Base-by-base conservation (phyloP, 2,329 filamentous ascomycete species). In the Arthrobotrys pseudoclavata region DNA sequence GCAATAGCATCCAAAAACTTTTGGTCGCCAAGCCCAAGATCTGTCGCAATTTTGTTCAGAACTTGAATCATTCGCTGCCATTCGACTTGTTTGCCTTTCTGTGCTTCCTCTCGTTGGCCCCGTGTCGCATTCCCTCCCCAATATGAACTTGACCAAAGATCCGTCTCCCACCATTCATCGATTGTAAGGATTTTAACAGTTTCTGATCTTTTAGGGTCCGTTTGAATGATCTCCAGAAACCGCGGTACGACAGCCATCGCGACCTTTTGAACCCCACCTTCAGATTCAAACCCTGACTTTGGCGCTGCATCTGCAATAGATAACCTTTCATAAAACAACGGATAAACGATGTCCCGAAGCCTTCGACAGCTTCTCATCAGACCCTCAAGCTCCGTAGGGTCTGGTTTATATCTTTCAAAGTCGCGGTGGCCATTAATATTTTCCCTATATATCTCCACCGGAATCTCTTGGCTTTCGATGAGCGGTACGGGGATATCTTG, bases 221-320 rank as follows among this genome's bases (percentile, higher is more conserved):
- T n/a, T 15, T 55, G 45, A 22, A 76, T 76, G n/a, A 63, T 45
- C 37, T 76, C 70, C 10, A 76, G 20, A 55, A 76, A 60, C 18
- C 24, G 67, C 9, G 64, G 63, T 5, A 69, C 53, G 9, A 37
- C 18, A 20, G 52, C 42, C 15, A 67, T 48, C 5, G 47, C n/a
- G 4, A 42, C 55, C 26, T 42, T 53, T 22, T 48, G 40, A 18
- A 55, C 20, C 24, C 42, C 61, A 22, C 29, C 34, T 34, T 45
- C 31, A 18, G 50, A 31, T 15, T 45, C 64, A 42, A 69, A 29
- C 26, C 34, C 52, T 15, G 64, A 26, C 18, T 29, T 47, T 4
- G 29, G 48, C 50, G 53, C 52, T n/a, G 37, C 29, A 50, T 48
- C 20, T 47, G 55, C 64, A 18, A 76, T 20, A 4, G 45, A 63